phyloP scores from a whole-genome alignment of 805 yeast species.

The Teunomyces gatunensis region DNA sequence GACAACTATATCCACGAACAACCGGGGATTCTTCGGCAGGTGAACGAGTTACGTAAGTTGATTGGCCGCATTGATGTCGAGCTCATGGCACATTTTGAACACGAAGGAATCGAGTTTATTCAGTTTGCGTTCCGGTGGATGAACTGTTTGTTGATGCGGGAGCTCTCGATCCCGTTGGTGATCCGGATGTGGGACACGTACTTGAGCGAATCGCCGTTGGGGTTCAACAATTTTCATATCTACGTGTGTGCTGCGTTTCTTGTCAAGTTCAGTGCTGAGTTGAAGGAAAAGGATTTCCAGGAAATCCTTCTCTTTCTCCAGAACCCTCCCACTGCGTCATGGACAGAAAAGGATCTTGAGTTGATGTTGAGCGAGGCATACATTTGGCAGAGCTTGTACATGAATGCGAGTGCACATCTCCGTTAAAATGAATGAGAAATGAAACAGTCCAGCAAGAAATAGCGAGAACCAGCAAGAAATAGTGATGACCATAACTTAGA shows the following conservation, averaged over 20 bases:
- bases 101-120: constrained; percentile 87
- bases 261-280: constrained; percentile 77
- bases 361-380: constrained; percentile 91
- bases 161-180: constrained; percentile 70
- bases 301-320: constrained; percentile 90
- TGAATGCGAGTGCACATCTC: constrained; percentile 86
- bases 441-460: neutral
- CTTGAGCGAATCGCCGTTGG: constrained; percentile 67
- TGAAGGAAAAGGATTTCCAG: constrained; percentile 88
- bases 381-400: constrained; percentile 92
- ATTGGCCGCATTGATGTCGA: constrained; percentile 77
- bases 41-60: constrained; percentile 70
- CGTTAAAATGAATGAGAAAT: constrained; percentile 23
- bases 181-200: constrained; percentile 99
- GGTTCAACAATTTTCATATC: constrained; percentile 89
- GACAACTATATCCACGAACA: constrained; percentile 98
- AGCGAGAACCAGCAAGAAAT: neutral
- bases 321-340: constrained; percentile 78
- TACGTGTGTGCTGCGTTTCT: constrained; percentile 97
- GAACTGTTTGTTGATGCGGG: constrained; percentile 97
- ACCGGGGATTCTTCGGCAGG: constrained; percentile 94
- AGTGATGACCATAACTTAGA: neutral
- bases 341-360: constrained; percentile 91
- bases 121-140: constrained; percentile 98
- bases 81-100: constrained; percentile 68